Conservation (phyloP, 306 rosid species). For the Vigna nakashimae region DNA sequence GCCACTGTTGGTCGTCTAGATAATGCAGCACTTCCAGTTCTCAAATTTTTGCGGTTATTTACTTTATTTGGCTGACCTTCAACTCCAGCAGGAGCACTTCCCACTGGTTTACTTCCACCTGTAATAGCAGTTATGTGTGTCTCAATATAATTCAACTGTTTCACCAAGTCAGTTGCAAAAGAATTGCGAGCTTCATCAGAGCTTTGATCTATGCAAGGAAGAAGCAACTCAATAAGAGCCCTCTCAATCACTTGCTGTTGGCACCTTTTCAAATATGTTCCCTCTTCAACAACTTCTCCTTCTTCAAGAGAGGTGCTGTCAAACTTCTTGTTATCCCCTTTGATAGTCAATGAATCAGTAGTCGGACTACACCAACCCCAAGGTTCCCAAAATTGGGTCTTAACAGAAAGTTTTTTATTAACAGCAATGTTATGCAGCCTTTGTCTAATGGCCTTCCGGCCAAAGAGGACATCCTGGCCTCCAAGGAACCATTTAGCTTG, state of each 20-base stretch:
- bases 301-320: conserved; percentile 68
- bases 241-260: conserved; percentile 79
- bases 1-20: conserved; percentile 68
- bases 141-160: conserved; percentile 82
- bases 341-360: conserved; percentile 51
- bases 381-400: conserved; percentile 76
- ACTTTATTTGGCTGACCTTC: conserved; percentile 78
- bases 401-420: conserved; percentile 64
- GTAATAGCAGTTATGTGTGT: conserved; percentile 72
- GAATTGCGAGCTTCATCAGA: conserved; percentile 86
- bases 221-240: conserved; percentile 79
- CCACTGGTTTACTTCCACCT: conserved; percentile 71
- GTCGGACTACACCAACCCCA: conserved; percentile 84
- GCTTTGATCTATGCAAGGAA: conserved; percentile 94
- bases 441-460: conserved; percentile 84
- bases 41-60: conserved; percentile 70
- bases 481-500: conserved; percentile 94
- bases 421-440: conserved; percentile 77
- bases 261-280: conserved; percentile 53
- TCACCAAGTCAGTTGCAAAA: conserved; percentile 86
- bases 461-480: conserved; percentile 83
- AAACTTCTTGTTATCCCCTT: conserved; percentile 47
- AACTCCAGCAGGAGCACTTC: conserved; percentile 57
- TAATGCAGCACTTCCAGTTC: conserved; percentile 87
- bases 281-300: conserved; percentile 91